Conservation (phyloP, 768 basidiomycete genomes). For the Tulasnella sp. region DNA sequence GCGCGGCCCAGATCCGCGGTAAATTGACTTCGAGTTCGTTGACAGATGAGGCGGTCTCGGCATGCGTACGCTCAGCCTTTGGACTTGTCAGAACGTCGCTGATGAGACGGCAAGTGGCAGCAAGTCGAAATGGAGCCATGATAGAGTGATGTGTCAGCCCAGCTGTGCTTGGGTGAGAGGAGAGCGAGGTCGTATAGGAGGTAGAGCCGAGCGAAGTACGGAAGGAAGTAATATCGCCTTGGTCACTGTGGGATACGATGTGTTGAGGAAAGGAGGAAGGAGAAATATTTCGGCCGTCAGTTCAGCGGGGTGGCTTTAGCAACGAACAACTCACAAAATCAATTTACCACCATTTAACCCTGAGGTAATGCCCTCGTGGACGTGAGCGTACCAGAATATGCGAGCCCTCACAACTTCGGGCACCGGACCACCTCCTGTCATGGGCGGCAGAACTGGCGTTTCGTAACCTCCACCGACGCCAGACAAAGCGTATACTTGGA, state of each 20-base stretch:
- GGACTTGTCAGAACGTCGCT: slow-evolving; percentile 67
- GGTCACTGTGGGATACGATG: slow-evolving; percentile 17
- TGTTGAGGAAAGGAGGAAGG: not conserved
- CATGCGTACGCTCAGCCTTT: slow-evolving; percentile 46
- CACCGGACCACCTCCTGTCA: slow-evolving; percentile 45
- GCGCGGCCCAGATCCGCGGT: slow-evolving; percentile 72
- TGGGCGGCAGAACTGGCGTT: slow-evolving; percentile 23
- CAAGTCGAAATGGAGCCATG: slow-evolving; percentile 58
- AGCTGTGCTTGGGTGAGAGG: slow-evolving; percentile 22
- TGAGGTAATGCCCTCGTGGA: slow-evolving; percentile 70
- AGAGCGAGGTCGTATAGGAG: slow-evolving; percentile 28
- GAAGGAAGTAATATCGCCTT: slow-evolving; percentile 62
- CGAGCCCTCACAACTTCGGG: slow-evolving; percentile 52
- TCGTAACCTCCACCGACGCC: slow-evolving; percentile 40
- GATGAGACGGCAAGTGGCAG: slow-evolving; percentile 62
- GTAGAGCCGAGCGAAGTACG: slow-evolving; percentile 30
- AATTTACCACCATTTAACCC: slow-evolving; percentile 78
- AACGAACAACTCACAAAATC: slow-evolving; percentile 43
- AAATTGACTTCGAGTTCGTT: slow-evolving; percentile 53
- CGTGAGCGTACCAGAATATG: slow-evolving; percentile 80
- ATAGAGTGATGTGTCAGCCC: slow-evolving; percentile 45
- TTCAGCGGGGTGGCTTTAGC: not conserved
- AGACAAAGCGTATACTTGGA: slow-evolving; percentile 67
- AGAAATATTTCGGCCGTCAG: too few relatives aligned
- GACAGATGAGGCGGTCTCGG: slow-evolving; percentile 28